Evolutionary conservation across 352 stramenopile genomes (phyloP), one percentile per base, ranked within the genome.

Genomic region (Halophytophthora polymorphica): DNA sequence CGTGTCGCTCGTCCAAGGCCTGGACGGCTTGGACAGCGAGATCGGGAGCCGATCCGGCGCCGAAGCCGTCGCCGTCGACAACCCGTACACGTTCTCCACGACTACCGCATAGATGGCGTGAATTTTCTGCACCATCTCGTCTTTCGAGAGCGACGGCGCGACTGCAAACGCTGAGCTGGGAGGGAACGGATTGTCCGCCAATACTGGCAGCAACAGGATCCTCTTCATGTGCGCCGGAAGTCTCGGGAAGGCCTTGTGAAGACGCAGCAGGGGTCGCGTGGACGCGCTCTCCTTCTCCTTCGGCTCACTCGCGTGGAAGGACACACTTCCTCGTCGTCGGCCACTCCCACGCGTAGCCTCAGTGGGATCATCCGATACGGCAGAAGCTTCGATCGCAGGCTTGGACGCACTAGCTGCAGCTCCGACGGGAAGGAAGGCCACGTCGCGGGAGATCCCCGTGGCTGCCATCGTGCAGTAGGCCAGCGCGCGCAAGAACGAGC

Each of bases 401-500:
- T 41, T 15, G 8, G 36, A 33, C 19, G 51, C 40, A 23, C 33
- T 53, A 14, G 52, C 34, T 11, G 38, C 29, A 18, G 31, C 6
- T 0, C 52, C 56, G 0, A 50, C 42, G 1, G 45, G 58, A 0
- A 74, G 31, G 38, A 76, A 69, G 18, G 51, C 14, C 14, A 53
- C 46, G 6, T 54, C 39, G n/a, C 28, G 49, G 3, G 38, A 47
- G 8, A 69, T 47, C 6, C 34, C 49, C 2, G 45, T 71, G 4
- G 64, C 64, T 15, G 53, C 70, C 29, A 75, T 66, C 6, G 66
- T 80, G 46, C 63, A 77, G 50, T 77, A 77, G 39, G 70, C 53
- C 2, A 77, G 49, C n/a, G 66, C 67, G 2, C 58, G 45, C 12
- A 77, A 19, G n/a, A 75, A 77, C 13, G 43, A 54, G 2, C 38